phyloP scores from a whole-genome alignment of 805 yeast genomes.

The Kluyveromyces dobzhanskii region DNA sequence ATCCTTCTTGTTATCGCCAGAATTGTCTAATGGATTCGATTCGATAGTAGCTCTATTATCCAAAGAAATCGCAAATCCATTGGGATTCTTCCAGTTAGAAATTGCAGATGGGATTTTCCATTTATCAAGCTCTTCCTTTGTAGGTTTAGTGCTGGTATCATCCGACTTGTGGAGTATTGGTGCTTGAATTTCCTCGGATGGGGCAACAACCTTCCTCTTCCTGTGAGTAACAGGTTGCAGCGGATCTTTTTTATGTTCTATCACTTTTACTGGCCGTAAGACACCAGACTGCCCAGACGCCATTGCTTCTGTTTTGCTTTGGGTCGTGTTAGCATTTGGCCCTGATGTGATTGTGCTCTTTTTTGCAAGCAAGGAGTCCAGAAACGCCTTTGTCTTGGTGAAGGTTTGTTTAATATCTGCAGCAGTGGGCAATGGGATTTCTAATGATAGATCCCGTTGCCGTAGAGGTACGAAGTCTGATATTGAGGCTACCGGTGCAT shows the following conservation, averaged over 20 bases:
- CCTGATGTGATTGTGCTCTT: slow-evolving; percentile 17
- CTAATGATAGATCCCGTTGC: slow-evolving; percentile 33
- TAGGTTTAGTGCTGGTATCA: slow-evolving; percentile 38
- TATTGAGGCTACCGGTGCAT: slow-evolving; percentile 35
- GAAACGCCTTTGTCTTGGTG: slow-evolving; percentile 46
- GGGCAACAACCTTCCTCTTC: slow-evolving; percentile 58
- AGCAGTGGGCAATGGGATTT: slow-evolving; percentile 38
- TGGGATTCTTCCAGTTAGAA: slow-evolving; percentile 93
- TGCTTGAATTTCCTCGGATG: slow-evolving; percentile 42
- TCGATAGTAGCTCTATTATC: slow-evolving; percentile 63
- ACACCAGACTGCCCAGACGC: slow-evolving; percentile 21
- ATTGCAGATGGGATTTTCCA: slow-evolving; percentile 90
- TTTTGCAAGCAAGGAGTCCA: slow-evolving; percentile 42
- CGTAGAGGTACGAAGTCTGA: slow-evolving; percentile 57
- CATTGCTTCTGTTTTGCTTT: slow-evolving; percentile 13
- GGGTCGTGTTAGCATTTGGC: slow-evolving; percentile 20
- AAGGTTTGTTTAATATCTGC: slow-evolving; percentile 41
- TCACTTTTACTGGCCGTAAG: slow-evolving; percentile 52
- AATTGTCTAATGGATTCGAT: slow-evolving; percentile 28
- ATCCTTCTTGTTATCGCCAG: slow-evolving; percentile 40
- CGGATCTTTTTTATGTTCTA: slow-evolving; percentile 56
- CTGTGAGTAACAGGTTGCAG: slow-evolving; percentile 75
- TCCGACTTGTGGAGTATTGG: slow-evolving; percentile 60
- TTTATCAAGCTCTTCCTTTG: slow-evolving; percentile 63
- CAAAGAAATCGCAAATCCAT: slow-evolving; percentile 75